Percentiles rank a stretch among this genome's conserved stretches.
Evolutionary conservation across 345 rosid genomes (phyloP).

Genomic region (Camelina sativa): DNA sequence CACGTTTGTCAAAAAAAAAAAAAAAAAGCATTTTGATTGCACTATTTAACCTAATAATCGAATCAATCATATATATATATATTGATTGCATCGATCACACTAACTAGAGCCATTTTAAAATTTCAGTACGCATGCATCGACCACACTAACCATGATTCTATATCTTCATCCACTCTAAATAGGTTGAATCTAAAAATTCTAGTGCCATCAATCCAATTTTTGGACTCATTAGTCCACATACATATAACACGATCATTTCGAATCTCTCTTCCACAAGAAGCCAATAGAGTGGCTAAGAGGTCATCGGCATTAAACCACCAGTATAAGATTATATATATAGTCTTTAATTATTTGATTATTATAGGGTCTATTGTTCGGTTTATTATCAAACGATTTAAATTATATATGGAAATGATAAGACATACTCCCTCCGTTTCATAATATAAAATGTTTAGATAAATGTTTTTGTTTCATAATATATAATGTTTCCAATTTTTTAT

Average conservation of each 20-base stretch:
- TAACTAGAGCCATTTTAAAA: not conserved
- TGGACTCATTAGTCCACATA: not conserved
- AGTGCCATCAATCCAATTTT: not conserved
- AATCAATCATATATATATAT: slow-evolving; percentile 7
- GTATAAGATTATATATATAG: too few species aligned
- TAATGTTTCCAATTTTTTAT: too few species aligned
- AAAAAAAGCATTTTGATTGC: not conserved
- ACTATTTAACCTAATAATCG: slow-evolving; percentile 1
- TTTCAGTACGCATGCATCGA: not conserved
- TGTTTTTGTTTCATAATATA: too few species aligned
- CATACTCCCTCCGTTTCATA: too few species aligned
- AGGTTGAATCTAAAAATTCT: slow-evolving; percentile 17
- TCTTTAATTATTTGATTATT: not conserved
- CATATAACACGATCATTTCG: not conserved
- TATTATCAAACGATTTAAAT: not conserved
- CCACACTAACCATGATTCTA: slow-evolving; percentile 1
- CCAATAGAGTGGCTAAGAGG: slow-evolving; percentile 5
- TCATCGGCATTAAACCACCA: not conserved
- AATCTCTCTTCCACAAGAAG: not conserved
- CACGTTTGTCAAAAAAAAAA: too few species aligned
- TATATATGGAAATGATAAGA: too few species aligned
- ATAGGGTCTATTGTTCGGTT: not conserved
- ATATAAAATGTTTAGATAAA: too few species aligned
- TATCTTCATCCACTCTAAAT: not conserved
- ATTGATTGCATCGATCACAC: slow-evolving; percentile 20